Evolutionary conservation across 768 basidiomycete species (phyloP).

Genomic region (Macrolepiota albuminosa): DNA sequence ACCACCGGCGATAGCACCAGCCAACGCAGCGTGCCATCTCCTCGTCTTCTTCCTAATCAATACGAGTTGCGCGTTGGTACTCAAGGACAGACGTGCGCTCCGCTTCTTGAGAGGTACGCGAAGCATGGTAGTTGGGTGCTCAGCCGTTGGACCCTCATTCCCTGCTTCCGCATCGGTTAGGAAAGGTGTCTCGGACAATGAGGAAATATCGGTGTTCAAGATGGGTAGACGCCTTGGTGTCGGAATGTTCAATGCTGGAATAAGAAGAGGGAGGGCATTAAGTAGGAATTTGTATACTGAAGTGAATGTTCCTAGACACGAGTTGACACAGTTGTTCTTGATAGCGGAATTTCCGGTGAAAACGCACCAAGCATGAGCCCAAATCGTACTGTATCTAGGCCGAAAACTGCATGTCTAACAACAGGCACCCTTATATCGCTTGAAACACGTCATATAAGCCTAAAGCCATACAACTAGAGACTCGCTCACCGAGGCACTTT

Average conservation of each 20-base stretch:
- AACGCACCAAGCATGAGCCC: conserved; percentile 77
- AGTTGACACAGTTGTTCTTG: background rate
- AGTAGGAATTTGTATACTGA: conserved; percentile 75
- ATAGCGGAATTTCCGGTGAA: background rate
- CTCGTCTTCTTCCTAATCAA: conserved; percentile 61
- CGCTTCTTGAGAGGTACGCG: conserved; percentile 30
- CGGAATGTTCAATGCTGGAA: conserved; percentile 41
- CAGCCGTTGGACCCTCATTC: conserved; percentile 19
- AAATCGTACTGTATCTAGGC: conserved; percentile 77
- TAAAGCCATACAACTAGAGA: background rate
- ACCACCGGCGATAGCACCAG: conserved; percentile 72
- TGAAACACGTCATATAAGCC: background rate
- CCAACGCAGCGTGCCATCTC: conserved; percentile 78
- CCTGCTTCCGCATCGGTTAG: conserved; percentile 10
- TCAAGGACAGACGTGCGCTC: conserved; percentile 53
- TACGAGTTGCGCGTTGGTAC: conserved; percentile 56
- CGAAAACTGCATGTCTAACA: conserved; percentile 80
- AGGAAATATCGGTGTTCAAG: conserved; percentile 19
- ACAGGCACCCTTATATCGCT: conserved; percentile 64
- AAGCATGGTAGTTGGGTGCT: conserved; percentile 20
- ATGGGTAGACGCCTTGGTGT: conserved; percentile 23
- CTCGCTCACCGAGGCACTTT: conserved; percentile 55
- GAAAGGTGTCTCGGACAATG: conserved; percentile 15
- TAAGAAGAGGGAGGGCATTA: conserved; percentile 70
- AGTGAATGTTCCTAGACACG: conserved; percentile 60